Evolutionary conservation across 805 yeast species (phyloP).

Genomic region (Yarrowia porcina): DNA sequence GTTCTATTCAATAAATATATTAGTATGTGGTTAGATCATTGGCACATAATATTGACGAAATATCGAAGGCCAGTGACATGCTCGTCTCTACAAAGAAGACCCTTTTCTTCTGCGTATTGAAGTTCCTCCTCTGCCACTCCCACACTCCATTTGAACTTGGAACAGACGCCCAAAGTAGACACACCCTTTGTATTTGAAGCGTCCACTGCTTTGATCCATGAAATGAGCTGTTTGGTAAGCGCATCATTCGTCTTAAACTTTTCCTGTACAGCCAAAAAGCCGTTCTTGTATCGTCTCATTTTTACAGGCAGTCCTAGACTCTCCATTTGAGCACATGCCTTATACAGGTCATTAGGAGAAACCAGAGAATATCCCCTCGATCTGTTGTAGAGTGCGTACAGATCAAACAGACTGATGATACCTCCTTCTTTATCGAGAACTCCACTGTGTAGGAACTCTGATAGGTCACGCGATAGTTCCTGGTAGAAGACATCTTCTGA

Average conservation of each 20-base stretch:
- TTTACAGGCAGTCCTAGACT: constrained; percentile 56
- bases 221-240: constrained; percentile 40
- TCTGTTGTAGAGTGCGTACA: constrained; percentile 62
- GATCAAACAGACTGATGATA: constrained; percentile 56
- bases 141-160: constrained; percentile 60
- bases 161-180: constrained; percentile 44
- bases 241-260: constrained; percentile 39
- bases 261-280: constrained; percentile 45
- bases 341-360: constrained; percentile 62
- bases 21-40: neutral
- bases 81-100: constrained; percentile 62
- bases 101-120: constrained; percentile 54
- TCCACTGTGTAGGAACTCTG: constrained; percentile 59
- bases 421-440: constrained; percentile 54
- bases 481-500: constrained; percentile 39
- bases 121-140: constrained; percentile 64
- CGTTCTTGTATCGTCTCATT: constrained; percentile 43
- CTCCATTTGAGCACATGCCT: constrained; percentile 58
- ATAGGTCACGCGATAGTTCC: constrained; percentile 75
- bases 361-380: constrained; percentile 64
- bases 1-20: constrained; percentile 1
- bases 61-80: constrained; percentile 64
- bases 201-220: constrained; percentile 31
- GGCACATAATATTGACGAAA: constrained; percentile 46
- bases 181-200: constrained; percentile 37